Evolutionary conservation across 2,329 filamentous ascomycete genomes (phyloP).

Genomic region (Colletotrichum sp.): DNA sequence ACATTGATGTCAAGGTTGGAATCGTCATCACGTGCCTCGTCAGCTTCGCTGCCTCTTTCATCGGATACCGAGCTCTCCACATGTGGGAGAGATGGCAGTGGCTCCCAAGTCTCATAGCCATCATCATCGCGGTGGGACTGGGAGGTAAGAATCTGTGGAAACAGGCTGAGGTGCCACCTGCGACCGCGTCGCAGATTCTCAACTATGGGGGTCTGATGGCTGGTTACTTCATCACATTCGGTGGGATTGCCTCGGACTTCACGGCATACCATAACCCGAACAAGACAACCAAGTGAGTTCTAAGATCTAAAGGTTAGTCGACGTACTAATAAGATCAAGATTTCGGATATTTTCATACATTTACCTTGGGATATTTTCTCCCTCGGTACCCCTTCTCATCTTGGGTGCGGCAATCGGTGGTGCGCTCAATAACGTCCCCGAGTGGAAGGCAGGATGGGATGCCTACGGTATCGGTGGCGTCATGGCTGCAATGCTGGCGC

Average conservation of each 20-base stretch:
- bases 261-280: conserved; percentile 58
- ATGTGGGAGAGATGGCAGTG: conserved; percentile 61
- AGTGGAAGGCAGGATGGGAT: conserved; percentile 34
- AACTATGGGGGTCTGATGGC: conserved; percentile 53
- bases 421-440: conserved; percentile 31
- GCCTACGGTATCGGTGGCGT: conserved; percentile 35
- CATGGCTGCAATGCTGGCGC: conserved; percentile 34
- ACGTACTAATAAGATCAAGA: conserved; percentile 21
- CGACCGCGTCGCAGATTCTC: conserved; percentile 42
- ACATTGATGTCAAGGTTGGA: conserved; percentile 56
- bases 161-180: conserved; percentile 45
- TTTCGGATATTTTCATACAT: conserved; percentile 51
- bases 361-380: conserved; percentile 52
- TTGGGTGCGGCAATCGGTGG: conserved; percentile 45
- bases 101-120: conserved; percentile 58
- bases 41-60: conserved; percentile 57
- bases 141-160: conserved; percentile 54
- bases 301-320: neutral
- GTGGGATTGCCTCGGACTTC: conserved; percentile 61
- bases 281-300: conserved; percentile 40
- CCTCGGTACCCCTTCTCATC: conserved; percentile 34
- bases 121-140: conserved; percentile 57
- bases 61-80: conserved; percentile 60
- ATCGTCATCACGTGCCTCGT: conserved; percentile 62
- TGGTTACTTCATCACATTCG: conserved; percentile 60